These are phyloP conservation scores for Botrytis porri DNA, from an alignment of 2,329 filamentous ascomycete genomes.

Conservation along the genomic window DNA sequence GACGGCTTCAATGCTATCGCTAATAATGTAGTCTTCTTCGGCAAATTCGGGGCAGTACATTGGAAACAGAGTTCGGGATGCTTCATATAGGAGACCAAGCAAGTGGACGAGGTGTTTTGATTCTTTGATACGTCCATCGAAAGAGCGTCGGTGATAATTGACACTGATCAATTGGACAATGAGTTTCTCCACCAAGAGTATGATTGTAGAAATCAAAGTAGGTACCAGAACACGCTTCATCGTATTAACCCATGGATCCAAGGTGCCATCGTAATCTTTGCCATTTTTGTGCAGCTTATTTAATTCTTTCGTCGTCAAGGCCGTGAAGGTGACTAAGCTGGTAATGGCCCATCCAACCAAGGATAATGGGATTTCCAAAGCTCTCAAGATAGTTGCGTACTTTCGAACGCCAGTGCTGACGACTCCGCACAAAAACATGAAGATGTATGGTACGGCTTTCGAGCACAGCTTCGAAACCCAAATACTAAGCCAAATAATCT, in stretches of 20 bases:
- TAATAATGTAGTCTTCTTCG: slow-evolving; percentile 90
- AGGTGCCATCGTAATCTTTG: background rate
- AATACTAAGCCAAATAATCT: slow-evolving; percentile 63
- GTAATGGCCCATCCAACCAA: slow-evolving; percentile 67
- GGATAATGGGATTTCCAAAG: slow-evolving; percentile 63
- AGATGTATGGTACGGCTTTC: slow-evolving; percentile 56
- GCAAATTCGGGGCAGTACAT: slow-evolving; percentile 88
- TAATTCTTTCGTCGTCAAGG: slow-evolving; percentile 44
- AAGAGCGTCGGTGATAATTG: slow-evolving; percentile 81
- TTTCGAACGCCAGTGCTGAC: slow-evolving; percentile 68
- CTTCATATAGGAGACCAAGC: slow-evolving; percentile 82
- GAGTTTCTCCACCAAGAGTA: slow-evolving; percentile 74
- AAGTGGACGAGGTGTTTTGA: slow-evolving; percentile 85
- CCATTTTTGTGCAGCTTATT: slow-evolving; percentile 20
- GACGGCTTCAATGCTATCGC: slow-evolving; percentile 73
- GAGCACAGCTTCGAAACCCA: slow-evolving; percentile 67
- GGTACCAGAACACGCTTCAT: slow-evolving; percentile 66
- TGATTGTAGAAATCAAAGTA: slow-evolving; percentile 62
- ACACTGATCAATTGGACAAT: slow-evolving; percentile 82
- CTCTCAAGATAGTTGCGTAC: slow-evolving; percentile 62
- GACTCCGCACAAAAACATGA: slow-evolving; percentile 68
- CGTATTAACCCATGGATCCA: slow-evolving; percentile 50
- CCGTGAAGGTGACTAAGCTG: slow-evolving; percentile 60
- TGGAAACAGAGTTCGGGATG: slow-evolving; percentile 83
- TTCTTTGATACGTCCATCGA: slow-evolving; percentile 77